phyloP scores from a whole-genome alignment of 2,329 filamentous ascomycete genomes.

The Sarocladium oryzae region DNA sequence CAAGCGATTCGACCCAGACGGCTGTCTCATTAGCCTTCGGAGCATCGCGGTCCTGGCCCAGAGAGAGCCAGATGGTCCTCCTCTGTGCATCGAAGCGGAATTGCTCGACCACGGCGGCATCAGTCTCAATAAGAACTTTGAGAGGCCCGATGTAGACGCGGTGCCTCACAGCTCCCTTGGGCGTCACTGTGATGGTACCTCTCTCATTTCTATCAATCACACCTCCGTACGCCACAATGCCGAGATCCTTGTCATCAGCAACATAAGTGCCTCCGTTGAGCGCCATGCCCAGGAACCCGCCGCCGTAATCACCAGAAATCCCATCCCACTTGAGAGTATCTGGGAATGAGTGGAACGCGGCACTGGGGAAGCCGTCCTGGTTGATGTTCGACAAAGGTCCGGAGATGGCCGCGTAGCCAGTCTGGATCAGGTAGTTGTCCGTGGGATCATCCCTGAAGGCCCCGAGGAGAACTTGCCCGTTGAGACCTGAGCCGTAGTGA shows the following conservation, averaged over 20 bases:
- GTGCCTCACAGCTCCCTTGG: slow-evolving; percentile 39
- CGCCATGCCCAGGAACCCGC: slow-evolving; percentile 44
- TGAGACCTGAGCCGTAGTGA: slow-evolving; percentile 55
- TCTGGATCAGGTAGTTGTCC: slow-evolving; percentile 43
- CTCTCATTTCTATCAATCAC: slow-evolving; percentile 21
- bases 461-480: slow-evolving; percentile 47
- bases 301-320: slow-evolving; percentile 52
- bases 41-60: slow-evolving; percentile 22
- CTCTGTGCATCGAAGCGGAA: slow-evolving; percentile 25
- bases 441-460: slow-evolving; percentile 40
- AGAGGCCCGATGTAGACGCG: slow-evolving; percentile 42
- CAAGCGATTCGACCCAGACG: slow-evolving; percentile 28
- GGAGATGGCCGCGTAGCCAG: slow-evolving; percentile 47
- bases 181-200: slow-evolving; percentile 27
- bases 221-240: slow-evolving; percentile 45
- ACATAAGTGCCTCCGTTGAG: slow-evolving; percentile 45
- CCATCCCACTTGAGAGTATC: slow-evolving; percentile 50
- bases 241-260: slow-evolving; percentile 35
- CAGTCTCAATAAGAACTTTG: slow-evolving; percentile 32
- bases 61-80: slow-evolving; percentile 16
- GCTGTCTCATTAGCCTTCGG: slow-evolving; percentile 23
- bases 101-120: slow-evolving; percentile 35
- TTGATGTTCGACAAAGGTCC: slow-evolving; percentile 51
- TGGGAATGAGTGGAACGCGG: slow-evolving; percentile 51
- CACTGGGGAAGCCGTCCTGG: slow-evolving; percentile 44